Evolutionary conservation across 164 flowering plant genomes (phyloP).

Genomic region (Magnolia changhungtana): DNA sequence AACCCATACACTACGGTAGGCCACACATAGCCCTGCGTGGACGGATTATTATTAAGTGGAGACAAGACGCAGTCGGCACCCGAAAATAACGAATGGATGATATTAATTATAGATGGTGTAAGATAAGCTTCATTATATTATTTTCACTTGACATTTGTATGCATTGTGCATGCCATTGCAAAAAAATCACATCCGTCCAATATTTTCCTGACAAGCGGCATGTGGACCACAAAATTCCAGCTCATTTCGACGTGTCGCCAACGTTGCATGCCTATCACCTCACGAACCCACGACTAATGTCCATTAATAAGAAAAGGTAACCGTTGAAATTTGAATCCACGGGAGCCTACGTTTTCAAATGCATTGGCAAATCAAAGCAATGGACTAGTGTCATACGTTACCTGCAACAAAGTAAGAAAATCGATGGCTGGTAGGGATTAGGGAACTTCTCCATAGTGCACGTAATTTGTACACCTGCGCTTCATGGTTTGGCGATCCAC

Average conservation of each 20-base stretch:
- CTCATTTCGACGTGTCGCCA: slow-evolving; percentile 1
- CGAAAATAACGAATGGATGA: neutral
- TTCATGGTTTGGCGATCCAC: no score
- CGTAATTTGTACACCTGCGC: no score
- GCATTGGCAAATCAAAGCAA: neutral
- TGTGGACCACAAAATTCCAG: neutral
- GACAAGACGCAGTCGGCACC: no score
- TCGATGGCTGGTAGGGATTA: neutral
- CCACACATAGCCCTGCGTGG: no score
- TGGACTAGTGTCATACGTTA: neutral
- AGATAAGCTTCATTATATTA: no score
- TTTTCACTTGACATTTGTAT: neutral
- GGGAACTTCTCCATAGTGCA: no score
- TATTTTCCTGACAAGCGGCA: neutral
- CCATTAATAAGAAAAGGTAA: no score
- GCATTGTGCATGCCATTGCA: neutral
- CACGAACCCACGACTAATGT: neutral
- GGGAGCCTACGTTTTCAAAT: neutral
- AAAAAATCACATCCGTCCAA: neutral
- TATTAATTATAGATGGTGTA: no score
- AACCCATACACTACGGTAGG: no score
- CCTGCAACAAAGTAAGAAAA: neutral
- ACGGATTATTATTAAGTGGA: no score
- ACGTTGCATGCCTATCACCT: neutral
- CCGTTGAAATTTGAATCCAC: neutral